Percentiles rank a stretch among this genome's conserved stretches.
Evolutionary conservation across 2,329 filamentous ascomycete species (phyloP).

Genomic region (Alternaria triticina): DNA sequence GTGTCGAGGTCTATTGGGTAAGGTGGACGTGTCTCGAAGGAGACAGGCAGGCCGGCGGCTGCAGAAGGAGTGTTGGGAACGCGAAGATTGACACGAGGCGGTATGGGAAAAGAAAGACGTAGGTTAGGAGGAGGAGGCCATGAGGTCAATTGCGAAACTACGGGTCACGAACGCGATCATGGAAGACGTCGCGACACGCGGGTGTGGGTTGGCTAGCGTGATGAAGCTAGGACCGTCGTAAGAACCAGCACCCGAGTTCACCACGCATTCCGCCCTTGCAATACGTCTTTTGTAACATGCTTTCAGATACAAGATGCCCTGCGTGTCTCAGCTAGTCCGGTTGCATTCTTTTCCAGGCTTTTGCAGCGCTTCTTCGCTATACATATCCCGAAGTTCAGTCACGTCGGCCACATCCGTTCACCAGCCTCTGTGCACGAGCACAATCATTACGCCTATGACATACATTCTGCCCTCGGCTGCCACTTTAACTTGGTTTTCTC

Average conservation of each 20-base stretch:
- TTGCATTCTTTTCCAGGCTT: neutral
- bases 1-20: slow-evolving; percentile 33
- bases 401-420: slow-evolving; percentile 23
- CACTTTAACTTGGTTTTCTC: slow-evolving; percentile 34
- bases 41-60: slow-evolving; percentile 30
- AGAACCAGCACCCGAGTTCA: slow-evolving; percentile 28
- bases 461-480: slow-evolving; percentile 38
- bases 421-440: slow-evolving; percentile 39
- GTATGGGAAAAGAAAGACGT: slow-evolving; percentile 19
- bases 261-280: slow-evolving; percentile 22
- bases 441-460: slow-evolving; percentile 30
- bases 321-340: slow-evolving; percentile 1
- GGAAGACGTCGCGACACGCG: slow-evolving; percentile 19
- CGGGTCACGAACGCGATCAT: slow-evolving; percentile 34
- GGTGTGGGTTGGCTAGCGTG: slow-evolving; percentile 20
- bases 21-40: slow-evolving; percentile 34
- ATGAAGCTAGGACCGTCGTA: slow-evolving; percentile 30
- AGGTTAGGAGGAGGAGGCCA: slow-evolving; percentile 43
- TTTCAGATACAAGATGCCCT: slow-evolving; percentile 1
- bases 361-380: neutral
- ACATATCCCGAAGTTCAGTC: slow-evolving; percentile 6
- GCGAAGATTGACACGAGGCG: slow-evolving; percentile 20
- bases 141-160: slow-evolving; percentile 42
- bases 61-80: slow-evolving; percentile 22
- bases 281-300: slow-evolving; percentile 3